Evolutionary conservation across 2,329 filamentous ascomycete species (phyloP).

Genomic region (Botrytis fabae): DNA sequence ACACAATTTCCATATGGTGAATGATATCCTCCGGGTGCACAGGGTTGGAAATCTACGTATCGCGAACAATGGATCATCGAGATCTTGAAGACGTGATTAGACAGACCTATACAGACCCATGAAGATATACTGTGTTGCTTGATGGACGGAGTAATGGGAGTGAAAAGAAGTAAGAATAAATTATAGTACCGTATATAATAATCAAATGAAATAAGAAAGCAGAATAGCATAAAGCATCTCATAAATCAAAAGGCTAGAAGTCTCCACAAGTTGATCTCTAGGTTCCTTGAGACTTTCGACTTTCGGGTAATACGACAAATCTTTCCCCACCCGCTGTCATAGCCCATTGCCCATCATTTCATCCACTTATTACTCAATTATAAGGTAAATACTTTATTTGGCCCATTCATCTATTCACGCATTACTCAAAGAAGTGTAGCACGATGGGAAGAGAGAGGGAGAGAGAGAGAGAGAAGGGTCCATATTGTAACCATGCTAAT

Average conservation of each 20-base stretch:
- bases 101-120: background rate
- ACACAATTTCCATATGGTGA: conserved; percentile 17
- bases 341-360: background rate
- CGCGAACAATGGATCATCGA: conserved; percentile 4
- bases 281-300: background rate
- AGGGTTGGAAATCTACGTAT: conserved; percentile 10
- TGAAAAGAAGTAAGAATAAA: background rate
- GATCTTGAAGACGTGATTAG: background rate
- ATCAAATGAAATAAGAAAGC: background rate
- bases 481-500: conserved; percentile 16
- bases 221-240: conserved; percentile 1
- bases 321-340: conserved; percentile 9
- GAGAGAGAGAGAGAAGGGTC: background rate
- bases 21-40: conserved; percentile 12
- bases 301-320: background rate
- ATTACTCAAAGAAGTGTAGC: conserved; percentile 6
- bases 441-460: too few species aligned
- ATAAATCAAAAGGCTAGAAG: conserved; percentile 20
- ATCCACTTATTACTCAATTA: background rate
- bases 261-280: conserved; percentile 10
- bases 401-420: background rate
- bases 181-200: background rate
- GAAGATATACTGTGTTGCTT: conserved; percentile 9
- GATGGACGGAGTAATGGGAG: background rate
- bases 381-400: background rate